Conservation (phyloP, 768 basidiomycete genomes). For the Pleurotus eryngii region DNA sequence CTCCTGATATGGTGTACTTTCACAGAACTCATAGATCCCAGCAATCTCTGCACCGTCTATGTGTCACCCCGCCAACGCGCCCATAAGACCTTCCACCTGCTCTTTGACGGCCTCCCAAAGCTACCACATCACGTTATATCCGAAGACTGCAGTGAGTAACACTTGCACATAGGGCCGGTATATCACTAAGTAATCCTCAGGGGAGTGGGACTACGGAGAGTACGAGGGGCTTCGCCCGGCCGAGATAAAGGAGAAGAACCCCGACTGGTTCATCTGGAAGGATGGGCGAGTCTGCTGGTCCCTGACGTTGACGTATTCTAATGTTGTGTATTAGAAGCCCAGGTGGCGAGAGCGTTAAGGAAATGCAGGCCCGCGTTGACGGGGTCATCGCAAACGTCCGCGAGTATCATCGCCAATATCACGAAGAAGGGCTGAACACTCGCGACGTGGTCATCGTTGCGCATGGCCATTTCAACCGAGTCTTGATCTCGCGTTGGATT, state of each 20-base stretch:
- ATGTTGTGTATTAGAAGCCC: slow-evolving; percentile 58
- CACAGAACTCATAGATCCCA: slow-evolving; percentile 74
- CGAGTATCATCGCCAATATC: slow-evolving; percentile 67
- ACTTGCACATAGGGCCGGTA: no score
- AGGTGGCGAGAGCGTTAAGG: slow-evolving; percentile 77
- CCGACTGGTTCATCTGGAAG: slow-evolving; percentile 79
- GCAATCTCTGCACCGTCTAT: slow-evolving; percentile 67
- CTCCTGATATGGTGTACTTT: background rate
- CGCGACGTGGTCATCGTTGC: slow-evolving; percentile 88
- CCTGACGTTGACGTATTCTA: background rate
- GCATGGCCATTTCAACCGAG: slow-evolving; percentile 81
- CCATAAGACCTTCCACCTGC: slow-evolving; percentile 78
- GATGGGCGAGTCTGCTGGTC: slow-evolving; percentile 55
- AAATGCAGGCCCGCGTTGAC: slow-evolving; percentile 82
- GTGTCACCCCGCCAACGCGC: slow-evolving; percentile 90
- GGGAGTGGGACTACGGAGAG: slow-evolving; percentile 89
- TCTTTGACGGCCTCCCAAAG: slow-evolving; percentile 49
- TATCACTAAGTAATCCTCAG: background rate
- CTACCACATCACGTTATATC: slow-evolving; percentile 54
- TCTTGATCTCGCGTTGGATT: slow-evolving; percentile 82
- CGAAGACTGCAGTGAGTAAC: slow-evolving; percentile 47
- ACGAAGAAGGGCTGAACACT: slow-evolving; percentile 60
- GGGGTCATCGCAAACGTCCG: slow-evolving; percentile 68
- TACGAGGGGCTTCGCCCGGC: slow-evolving; percentile 81
- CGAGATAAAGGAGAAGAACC: slow-evolving; percentile 66